Evolutionary conservation across 495 filamentous ascomycete species (phyloP), one percentile per base, ranked within the genome.

Genomic region (Parachaetomium inaequale): DNA sequence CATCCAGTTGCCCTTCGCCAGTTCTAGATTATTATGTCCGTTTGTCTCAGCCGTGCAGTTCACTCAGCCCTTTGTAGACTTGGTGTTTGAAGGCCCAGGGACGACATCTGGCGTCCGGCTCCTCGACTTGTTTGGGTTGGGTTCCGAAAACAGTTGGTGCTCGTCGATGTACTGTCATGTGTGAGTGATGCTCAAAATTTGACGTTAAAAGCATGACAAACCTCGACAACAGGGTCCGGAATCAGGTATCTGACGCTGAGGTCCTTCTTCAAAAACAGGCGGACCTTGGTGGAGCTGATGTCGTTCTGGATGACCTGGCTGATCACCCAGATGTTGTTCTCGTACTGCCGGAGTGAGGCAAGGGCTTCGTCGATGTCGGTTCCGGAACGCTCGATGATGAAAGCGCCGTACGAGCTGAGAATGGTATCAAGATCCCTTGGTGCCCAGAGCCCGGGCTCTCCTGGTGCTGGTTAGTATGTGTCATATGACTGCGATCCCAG

Each of bases 241-340:
- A 69, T 68, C 12, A 74, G 54, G 23, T 68, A 63, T 14, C 51
- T 26, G 26, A 90, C 85, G 66, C 89, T 93, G 81, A 95, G 87
- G 64, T 92, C 89, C 65, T 88, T 85, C 63, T 87, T 82, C 52
- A 93, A 72, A 74, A 96, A 94, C 8, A 94, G 78, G 29, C 92
- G 84, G 56, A 96, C 92, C 74, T 93, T 94, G 32, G 92, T 96
- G 49, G 88, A 91, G 69, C 87, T 91, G 62, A 97, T 89, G 66
- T 95, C 89, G 68, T 96, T 96, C 49, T 91, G 87, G 51, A 97
- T 92, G 52, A 94, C 83, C 68, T 96, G 92, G 66, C 88, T 87
- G 64, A 96, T 92, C 51, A 94, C 86, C 70, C 89, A 85, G 60
- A 97, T 96, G 61, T 96, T 94, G 45, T 78, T 67, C 53, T 82